Base-by-base conservation (phyloP, 306 rosid species). In the Corylus americana region DNA sequence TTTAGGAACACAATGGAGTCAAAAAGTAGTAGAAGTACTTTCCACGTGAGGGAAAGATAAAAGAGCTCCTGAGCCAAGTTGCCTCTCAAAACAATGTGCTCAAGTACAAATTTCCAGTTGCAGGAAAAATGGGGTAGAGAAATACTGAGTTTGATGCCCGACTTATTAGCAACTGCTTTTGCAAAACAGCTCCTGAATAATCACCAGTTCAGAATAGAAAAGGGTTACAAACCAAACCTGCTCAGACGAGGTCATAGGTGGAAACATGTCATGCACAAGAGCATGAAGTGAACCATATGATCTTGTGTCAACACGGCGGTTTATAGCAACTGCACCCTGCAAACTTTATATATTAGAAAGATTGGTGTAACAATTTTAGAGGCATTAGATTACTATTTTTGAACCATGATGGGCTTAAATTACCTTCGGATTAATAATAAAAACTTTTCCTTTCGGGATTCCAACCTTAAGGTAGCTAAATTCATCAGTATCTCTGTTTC, bases 401-500 rank as follows among this genome's bases (percentile, higher is more conserved):
- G 27, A 53, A 61, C 20, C 31, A 72, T 70, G 68, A 75, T 77
- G 84, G 76, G 75, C 50, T 67, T 73, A n/a, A 42, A 55, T 86
- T 87, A 96, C 99, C 99, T 80, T 91, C 81, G 96, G 97, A 83
- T 96, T 96, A 79, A 93, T 90, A 55, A 88, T 93, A 94, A 96
- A 96, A 67, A 96, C 91, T 82, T 96, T 96, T 75, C 99, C 99
- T 73, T 68, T 72, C 4, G 98, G 99, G 62, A 96, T 91, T 87
- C 99, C 99, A 80, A 93, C 98, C 80, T 86, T 93, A 49, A 90
- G 89, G 87, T 96, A 96, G 90, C 99, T 96, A 82, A 96, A 71
- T 84, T 96, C 99, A 76, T 96, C 99, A 6, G 98, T 93, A 76
- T 93, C 91, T 85, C 99, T 90, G 87, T 96, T 93, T 83, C 99